Base-by-base conservation (phyloP, 441 rosid genomes). In the Pelargonium fulgidum region DNA sequence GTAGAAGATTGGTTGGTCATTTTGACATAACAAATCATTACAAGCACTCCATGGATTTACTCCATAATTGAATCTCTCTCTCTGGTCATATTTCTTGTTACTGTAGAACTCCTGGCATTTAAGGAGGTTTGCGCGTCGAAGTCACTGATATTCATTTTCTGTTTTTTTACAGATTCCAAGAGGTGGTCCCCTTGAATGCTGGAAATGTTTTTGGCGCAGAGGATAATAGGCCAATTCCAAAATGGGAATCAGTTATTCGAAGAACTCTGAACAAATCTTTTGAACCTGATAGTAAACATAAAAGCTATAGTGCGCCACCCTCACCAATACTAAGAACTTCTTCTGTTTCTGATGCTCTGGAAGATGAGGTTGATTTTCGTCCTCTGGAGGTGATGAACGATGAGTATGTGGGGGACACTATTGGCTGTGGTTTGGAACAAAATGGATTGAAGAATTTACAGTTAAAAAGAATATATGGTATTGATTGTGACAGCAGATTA, bases 181-280 rank as follows among this genome's bases (percentile, higher is more conserved):
- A 95, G 85, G 91, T 95, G 9, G 99, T 95, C 69, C 97, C 99
- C 36, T 63, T 95, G 85, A 95, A 77, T 83, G 97, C 99, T 17
- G 99, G 93, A 44, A 95, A 95, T 66, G 95, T 95, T 36, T 81
- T 95, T 7, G 99, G 99, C 72, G 96, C 98, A 59, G 99, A 95
- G 82, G 96, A 92, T 63, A 76, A 68, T 72, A 81, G 88, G 70
- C 98, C 98, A 3, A 95, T 95, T 74, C 86, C 82, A 0, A 89
- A 80, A 76, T 95, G 99, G 99, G 99, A 95, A 80, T 87, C 90
- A 41, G 79, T 89, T 76, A 90, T 95, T 68, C 86, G 98, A 62
- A 88, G 79, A 84, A 88, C 97, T n/a, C 73, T 95, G 52, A 92
- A 95, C 88, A 88, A 85, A 77, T 84, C 84, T 67, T 69, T 17